phyloP scores from a whole-genome alignment of 306 rosid genomes.

The Quillaja saponaria region DNA sequence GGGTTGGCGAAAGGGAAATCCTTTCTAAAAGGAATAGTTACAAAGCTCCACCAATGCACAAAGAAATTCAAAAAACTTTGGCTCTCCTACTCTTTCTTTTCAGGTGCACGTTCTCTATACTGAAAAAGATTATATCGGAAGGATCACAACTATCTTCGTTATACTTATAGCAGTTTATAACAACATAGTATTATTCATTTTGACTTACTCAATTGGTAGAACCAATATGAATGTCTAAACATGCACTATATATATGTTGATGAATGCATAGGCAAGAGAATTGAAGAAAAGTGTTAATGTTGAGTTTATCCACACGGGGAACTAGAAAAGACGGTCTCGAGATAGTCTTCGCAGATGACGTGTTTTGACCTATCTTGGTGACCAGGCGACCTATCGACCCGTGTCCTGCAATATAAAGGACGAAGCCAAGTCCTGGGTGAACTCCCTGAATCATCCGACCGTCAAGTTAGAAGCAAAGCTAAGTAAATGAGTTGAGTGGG shows the following conservation, averaged over 20 bases:
- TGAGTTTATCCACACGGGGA: too few relatives aligned
- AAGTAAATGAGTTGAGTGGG: too few relatives aligned
- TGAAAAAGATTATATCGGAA: slow-evolving; percentile 30
- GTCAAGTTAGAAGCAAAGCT: too few relatives aligned
- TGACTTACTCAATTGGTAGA: slow-evolving; percentile 71
- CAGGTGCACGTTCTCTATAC: slow-evolving; percentile 72
- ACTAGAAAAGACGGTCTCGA: too few relatives aligned
- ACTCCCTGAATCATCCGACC: too few relatives aligned
- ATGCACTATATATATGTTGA: slow-evolving; percentile 84
- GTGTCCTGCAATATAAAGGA: too few relatives aligned
- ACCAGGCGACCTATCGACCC: too few relatives aligned
- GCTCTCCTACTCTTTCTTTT: slow-evolving; percentile 63
- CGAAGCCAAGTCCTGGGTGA: too few relatives aligned
- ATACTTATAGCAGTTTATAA: neutral
- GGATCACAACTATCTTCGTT: slow-evolving; percentile 9
- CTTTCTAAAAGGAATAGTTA: slow-evolving; percentile 66
- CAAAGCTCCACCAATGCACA: slow-evolving; percentile 67
- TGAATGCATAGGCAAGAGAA: slow-evolving; percentile 92
- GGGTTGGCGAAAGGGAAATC: slow-evolving; percentile 51
- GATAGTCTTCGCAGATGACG: too few relatives aligned
- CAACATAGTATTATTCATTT: neutral
- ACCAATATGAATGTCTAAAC: slow-evolving; percentile 75
- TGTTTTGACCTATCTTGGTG: too few relatives aligned
- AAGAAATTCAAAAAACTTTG: slow-evolving; percentile 57
- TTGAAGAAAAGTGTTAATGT: neutral